phyloP scores from a whole-genome alignment of 2,329 filamentous ascomycete species.

The Hansfordia pulvinata region DNA sequence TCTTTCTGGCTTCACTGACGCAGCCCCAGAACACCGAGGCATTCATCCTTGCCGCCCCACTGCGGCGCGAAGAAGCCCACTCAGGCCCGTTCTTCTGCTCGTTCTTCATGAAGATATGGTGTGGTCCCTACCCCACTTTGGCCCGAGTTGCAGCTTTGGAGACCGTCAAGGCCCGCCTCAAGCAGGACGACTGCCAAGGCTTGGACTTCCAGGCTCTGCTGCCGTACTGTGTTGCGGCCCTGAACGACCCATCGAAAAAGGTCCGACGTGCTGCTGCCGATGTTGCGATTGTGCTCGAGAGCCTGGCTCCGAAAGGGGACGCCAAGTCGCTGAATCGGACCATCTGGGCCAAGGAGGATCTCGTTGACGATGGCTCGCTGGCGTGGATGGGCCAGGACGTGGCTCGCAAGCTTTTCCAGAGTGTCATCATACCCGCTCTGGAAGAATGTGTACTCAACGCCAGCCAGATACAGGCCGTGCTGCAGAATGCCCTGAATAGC shows the following conservation, averaged over 20 bases:
- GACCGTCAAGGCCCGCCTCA: slow-evolving; percentile 43
- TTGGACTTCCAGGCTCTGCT: slow-evolving; percentile 65
- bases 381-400: slow-evolving; percentile 46
- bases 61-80: slow-evolving; percentile 39
- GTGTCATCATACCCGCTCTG: slow-evolving; percentile 57
- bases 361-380: slow-evolving; percentile 47
- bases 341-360: slow-evolving; percentile 44
- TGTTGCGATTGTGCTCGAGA: slow-evolving; percentile 43
- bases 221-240: slow-evolving; percentile 66
- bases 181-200: slow-evolving; percentile 29
- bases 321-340: slow-evolving; percentile 26
- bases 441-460: slow-evolving; percentile 81
- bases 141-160: slow-evolving; percentile 58
- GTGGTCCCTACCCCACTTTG: slow-evolving; percentile 53
- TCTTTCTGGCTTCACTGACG: slow-evolving; percentile 31
- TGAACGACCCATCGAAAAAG: slow-evolving; percentile 62
- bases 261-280: slow-evolving; percentile 66
- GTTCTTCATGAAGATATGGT: slow-evolving; percentile 67
- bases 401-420: slow-evolving; percentile 45
- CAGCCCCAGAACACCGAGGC: slow-evolving; percentile 23
- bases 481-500: slow-evolving; percentile 48
- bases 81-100: slow-evolving; percentile 55
- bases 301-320: slow-evolving; percentile 24
- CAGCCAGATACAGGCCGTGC: slow-evolving; percentile 50
- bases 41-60: slow-evolving; percentile 40